Percentiles rank a stretch among this genome's conserved stretches.
phyloP scores from a whole-genome alignment of 140 eudicot species.

The Senecio squalidus region DNA sequence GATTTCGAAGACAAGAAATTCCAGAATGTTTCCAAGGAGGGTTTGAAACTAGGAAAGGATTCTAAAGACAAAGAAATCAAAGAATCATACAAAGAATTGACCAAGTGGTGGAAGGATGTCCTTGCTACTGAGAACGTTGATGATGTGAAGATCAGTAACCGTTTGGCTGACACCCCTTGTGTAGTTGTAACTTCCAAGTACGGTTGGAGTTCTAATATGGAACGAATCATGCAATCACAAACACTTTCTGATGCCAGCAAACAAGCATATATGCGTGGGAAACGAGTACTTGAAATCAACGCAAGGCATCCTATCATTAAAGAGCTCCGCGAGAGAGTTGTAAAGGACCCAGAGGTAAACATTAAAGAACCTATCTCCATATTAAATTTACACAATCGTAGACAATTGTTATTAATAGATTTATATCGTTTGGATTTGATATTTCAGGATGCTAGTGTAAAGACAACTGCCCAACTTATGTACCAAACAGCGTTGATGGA shows the following conservation, averaged over 20 bases:
- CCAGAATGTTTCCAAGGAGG: constrained; percentile 97
- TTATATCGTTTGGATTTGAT: neutral
- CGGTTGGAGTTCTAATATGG: constrained; percentile 99
- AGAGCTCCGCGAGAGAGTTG: constrained; percentile 92
- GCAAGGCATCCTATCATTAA: constrained; percentile 94
- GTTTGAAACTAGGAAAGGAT: constrained; percentile 84
- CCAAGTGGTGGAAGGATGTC: constrained; percentile 92
- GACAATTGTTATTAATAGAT: too few relatives aligned
- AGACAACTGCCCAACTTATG: constrained; percentile 81
- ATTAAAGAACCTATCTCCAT: neutral
- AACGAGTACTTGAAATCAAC: constrained; percentile 92
- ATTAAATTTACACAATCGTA: neutral
- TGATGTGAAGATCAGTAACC: constrained; percentile 96
- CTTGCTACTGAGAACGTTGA: constrained; percentile 86
- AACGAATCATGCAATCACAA: constrained; percentile 94
- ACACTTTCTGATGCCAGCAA: constrained; percentile 86
- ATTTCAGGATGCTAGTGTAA: constrained; percentile 66
- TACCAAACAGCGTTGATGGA: constrained; percentile 97
- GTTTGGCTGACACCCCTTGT: constrained; percentile 95
- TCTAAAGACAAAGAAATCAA: constrained; percentile 81
- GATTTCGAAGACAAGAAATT: constrained; percentile 94
- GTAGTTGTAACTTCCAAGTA: constrained; percentile 91
- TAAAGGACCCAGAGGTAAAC: constrained; percentile 72
- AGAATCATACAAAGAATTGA: constrained; percentile 86
- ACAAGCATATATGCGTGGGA: constrained; percentile 97